These are phyloP conservation scores for Acer yangbiense DNA, from an alignment of 345 rosid genomes.

Conservation along the genomic window DNA sequence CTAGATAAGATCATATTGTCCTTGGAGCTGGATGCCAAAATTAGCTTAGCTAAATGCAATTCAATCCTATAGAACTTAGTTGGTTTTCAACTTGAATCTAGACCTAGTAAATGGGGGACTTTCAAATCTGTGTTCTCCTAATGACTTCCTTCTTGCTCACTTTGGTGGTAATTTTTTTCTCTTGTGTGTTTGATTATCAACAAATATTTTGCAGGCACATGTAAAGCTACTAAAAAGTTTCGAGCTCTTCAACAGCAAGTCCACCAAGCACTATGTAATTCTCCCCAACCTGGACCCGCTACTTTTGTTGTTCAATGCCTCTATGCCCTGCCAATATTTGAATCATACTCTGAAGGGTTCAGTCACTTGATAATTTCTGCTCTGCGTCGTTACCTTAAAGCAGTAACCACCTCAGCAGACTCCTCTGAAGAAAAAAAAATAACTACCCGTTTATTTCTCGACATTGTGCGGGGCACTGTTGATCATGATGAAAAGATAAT, in stretches of 20 bases:
- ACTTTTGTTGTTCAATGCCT: constrained; percentile 69
- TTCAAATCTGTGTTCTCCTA: background rate
- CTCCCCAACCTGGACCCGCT: constrained; percentile 77
- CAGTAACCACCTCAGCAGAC: constrained; percentile 37
- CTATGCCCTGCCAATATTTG: constrained; percentile 72
- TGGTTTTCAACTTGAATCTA: constrained; percentile 10
- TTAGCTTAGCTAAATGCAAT: constrained; percentile 4
- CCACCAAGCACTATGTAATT: constrained; percentile 51
- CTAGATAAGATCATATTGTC: background rate
- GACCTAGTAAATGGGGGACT: constrained; percentile 3
- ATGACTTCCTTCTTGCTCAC: background rate
- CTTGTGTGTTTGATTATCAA: background rate
- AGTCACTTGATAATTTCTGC: constrained; percentile 86
- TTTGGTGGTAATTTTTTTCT: background rate
- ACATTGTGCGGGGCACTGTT: constrained; percentile 49
- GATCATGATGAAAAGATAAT: constrained; percentile 63
- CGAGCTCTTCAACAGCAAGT: constrained; percentile 76
- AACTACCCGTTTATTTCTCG: constrained; percentile 64
- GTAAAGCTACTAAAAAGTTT: constrained; percentile 74
- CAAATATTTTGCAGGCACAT: constrained; percentile 53
- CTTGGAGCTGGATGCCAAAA: background rate
- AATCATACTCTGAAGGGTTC: constrained; percentile 69
- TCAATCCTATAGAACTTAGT: background rate
- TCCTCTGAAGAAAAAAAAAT: constrained; percentile 48
- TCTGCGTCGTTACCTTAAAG: constrained; percentile 64